Percentiles rank a stretch among this genome's conserved stretches.
These are phyloP conservation scores for Emmonsiellopsis sp. DNA, from an alignment of 2,329 filamentous ascomycete species.

Conservation along the genomic window DNA sequence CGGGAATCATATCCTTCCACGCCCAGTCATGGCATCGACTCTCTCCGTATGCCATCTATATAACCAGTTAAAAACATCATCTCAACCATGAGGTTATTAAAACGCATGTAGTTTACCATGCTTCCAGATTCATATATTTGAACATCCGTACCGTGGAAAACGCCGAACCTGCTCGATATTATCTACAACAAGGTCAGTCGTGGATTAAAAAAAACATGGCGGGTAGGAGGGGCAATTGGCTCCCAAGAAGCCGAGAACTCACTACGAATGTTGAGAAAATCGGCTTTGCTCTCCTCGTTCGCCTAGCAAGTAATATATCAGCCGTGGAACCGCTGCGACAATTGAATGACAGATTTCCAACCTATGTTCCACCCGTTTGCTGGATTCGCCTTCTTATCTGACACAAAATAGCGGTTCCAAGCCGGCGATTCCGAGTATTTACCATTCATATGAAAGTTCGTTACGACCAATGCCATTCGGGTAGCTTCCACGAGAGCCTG, in stretches of 20 bases:
- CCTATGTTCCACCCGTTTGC: background rate
- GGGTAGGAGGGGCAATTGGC: too few relatives aligned
- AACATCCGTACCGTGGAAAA: background rate
- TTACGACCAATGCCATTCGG: background rate
- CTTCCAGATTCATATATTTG: background rate
- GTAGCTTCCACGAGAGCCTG: background rate
- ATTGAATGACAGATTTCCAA: too few relatives aligned
- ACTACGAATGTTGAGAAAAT: background rate
- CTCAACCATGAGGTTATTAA: background rate
- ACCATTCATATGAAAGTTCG: background rate
- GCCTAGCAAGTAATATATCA: background rate
- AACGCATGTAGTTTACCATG: background rate
- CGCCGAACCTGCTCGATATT: constrained; percentile 1
- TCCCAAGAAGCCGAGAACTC: background rate
- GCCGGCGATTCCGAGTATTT: background rate
- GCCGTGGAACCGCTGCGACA: too few relatives aligned
- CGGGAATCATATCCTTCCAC: background rate
- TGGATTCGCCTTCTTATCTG: background rate
- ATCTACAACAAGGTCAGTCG: background rate
- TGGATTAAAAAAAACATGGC: background rate
- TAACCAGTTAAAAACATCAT: background rate
- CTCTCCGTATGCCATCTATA: background rate
- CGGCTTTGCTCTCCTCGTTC: background rate
- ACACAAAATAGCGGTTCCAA: background rate
- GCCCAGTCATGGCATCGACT: constrained; percentile 1